Conservation (phyloP, 345 rosid species). For the Carallia pectinifolia region DNA sequence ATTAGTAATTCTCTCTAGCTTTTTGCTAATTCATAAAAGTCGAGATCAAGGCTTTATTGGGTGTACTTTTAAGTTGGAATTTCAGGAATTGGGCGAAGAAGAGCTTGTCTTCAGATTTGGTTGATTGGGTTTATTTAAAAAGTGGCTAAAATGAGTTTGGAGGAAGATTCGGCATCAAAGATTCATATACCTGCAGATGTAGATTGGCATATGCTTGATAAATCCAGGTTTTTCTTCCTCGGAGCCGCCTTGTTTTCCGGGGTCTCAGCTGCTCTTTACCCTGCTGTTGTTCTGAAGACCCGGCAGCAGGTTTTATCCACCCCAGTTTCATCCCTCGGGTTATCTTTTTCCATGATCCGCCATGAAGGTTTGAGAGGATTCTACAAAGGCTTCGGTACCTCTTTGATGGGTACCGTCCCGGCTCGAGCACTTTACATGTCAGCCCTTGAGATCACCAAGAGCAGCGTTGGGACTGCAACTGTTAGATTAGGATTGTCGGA, state of each 20-base stretch:
- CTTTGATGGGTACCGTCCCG: slow-evolving; percentile 86
- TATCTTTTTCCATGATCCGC: slow-evolving; percentile 58
- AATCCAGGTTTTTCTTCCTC: slow-evolving; percentile 81
- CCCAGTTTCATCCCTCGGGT: slow-evolving; percentile 52
- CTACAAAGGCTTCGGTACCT: slow-evolving; percentile 84
- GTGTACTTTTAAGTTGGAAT: background rate
- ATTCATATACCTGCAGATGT: slow-evolving; percentile 79
- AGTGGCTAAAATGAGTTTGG: slow-evolving; percentile 83
- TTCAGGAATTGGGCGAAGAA: background rate
- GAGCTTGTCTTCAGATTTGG: background rate
- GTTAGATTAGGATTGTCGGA: slow-evolving; percentile 74
- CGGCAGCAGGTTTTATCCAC: slow-evolving; percentile 71
- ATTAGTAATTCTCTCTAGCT: background rate
- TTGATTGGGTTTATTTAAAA: slow-evolving; percentile 7
- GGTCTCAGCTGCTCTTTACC: slow-evolving; percentile 87
- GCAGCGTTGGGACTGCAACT: slow-evolving; percentile 65
- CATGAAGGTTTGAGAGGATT: slow-evolving; percentile 79
- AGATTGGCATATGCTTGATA: slow-evolving; percentile 97
- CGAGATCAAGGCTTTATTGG: background rate
- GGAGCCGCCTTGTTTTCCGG: slow-evolving; percentile 92
- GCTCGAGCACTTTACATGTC: slow-evolving; percentile 93
- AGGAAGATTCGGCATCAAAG: slow-evolving; percentile 74
- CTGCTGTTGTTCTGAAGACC: slow-evolving; percentile 77
- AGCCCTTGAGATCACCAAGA: slow-evolving; percentile 84
- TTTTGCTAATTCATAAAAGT: background rate